Evolutionary conservation across 2,329 filamentous ascomycete species (phyloP), one percentile per base, ranked within the genome.

Genomic region (Venturia oleaginea): DNA sequence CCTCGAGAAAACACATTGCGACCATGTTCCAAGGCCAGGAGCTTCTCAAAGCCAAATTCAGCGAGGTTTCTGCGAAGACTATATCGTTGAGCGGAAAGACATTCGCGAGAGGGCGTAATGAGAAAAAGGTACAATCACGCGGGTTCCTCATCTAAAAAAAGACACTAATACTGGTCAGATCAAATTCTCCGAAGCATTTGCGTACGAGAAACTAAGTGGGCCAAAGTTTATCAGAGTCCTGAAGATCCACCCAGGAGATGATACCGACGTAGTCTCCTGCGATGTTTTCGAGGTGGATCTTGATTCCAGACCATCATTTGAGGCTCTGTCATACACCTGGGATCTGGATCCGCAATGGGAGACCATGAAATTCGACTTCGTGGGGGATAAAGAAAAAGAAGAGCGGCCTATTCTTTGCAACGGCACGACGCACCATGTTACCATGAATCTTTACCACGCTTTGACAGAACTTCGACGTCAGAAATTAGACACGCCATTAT

Each of bases 381-480:
- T 55, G 27, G 51, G 34, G 17, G 51, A 55, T 27, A 54, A 61
- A 34, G 48, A 65, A 30, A 61, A 51, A 61, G 63, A 65, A 59
- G 63, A 65, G 24, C 61, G 63, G 4, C 63, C 63, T 3, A 72
- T 73, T 17, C 62, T 73, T 3, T 63, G 68, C 40, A 68, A 73
- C 64, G 72, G 71, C n/a, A 69, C 65, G 48, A 67, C 66, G 15
- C 71, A 72, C 32, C 66, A 68, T 2, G 70, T 73, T 15, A 73
- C 72, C 11, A 65, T 66, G 55, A 73, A 73, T 64, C 65, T 73
- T 2, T 65, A 69, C 17, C 64, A 61, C 15, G 71, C 40, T 43
- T 19, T 62, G 60, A 34, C 42, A 19, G 38, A 62, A 48, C 43
- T 62, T 22, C 60, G 60, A 22, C 60, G 42, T 6, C 43, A 64